phyloP scores from a whole-genome alignment of 257 asterid genomes.

The Nicotiana otophora region DNA sequence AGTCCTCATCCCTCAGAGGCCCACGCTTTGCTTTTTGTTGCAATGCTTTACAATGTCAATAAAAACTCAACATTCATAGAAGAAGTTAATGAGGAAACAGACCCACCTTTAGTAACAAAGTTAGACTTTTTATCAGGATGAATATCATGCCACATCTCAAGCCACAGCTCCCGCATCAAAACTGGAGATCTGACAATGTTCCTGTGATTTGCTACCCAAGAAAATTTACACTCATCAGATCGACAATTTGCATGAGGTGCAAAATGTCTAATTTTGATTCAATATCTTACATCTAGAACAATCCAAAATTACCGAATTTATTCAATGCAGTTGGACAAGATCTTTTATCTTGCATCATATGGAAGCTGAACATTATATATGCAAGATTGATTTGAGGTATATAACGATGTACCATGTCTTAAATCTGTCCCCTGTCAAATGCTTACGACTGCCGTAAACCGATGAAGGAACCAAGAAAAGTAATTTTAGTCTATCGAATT shows the following conservation, averaged over 20 bases:
- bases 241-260: not conserved
- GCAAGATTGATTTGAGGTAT: not conserved
- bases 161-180: slow-evolving; percentile 98
- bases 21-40: slow-evolving; percentile 68
- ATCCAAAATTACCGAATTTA: not conserved
- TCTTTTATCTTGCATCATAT: not conserved
- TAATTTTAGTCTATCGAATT: not conserved
- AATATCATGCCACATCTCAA: slow-evolving; percentile 96
- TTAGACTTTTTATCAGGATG: slow-evolving; percentile 77
- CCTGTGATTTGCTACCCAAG: slow-evolving; percentile 84
- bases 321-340: not conserved
- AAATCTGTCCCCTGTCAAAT: not conserved
- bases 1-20: slow-evolving; percentile 93
- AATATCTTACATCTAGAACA: not conserved
- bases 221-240: slow-evolving; percentile 11
- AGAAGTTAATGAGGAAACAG: slow-evolving; percentile 1
- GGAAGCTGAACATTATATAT: not conserved
- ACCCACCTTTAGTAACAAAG: slow-evolving; percentile 84
- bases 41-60: slow-evolving; percentile 6
- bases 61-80: not conserved
- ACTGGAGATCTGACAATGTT: slow-evolving; percentile 84
- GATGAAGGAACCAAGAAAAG: not conserved
- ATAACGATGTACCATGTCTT: not conserved
- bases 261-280: not conserved
- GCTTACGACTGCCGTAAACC: not conserved